These are phyloP conservation scores for Rhizomucor pusillus DNA, from an alignment of 371 early-diverging fungal species.

Conservation along the genomic window DNA sequence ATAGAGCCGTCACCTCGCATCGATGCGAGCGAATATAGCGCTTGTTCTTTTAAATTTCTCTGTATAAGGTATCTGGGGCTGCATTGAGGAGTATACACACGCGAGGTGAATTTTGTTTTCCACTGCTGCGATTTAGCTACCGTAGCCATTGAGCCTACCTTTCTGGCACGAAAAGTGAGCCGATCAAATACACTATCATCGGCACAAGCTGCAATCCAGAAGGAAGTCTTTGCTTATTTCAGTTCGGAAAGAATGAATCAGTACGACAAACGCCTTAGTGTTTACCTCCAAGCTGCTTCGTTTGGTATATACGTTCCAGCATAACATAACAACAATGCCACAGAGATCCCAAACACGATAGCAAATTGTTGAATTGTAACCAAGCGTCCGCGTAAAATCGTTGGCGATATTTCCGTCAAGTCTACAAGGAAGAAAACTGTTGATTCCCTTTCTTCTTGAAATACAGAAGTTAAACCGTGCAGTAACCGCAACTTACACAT, in stretches of 20 bases:
- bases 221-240: conserved; percentile 36
- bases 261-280: too few relatives aligned
- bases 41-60: conserved; percentile 52
- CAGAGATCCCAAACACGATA: conserved; percentile 62
- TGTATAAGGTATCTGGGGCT: conserved; percentile 69
- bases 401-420: conserved; percentile 88
- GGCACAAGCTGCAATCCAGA: conserved; percentile 42
- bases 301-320: not conserved
- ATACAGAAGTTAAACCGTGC: not conserved
- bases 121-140: too few relatives aligned
- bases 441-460: not conserved
- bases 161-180: conserved; percentile 29
- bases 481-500: conserved; percentile 48
- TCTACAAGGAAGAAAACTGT: conserved; percentile 24
- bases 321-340: conserved; percentile 31
- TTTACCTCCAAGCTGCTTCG: not conserved
- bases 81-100: not conserved
- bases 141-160: too few relatives aligned
- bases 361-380: conserved; percentile 89
- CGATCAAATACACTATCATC: conserved; percentile 23
- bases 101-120: not conserved
- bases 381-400: conserved; percentile 80
- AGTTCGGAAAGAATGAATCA: too few relatives aligned
- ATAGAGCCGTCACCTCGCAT: conserved; percentile 44
- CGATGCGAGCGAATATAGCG: conserved; percentile 44